phyloP scores from a whole-genome alignment of 352 stramenopile species.

The Globisporangium iwayamae region DNA sequence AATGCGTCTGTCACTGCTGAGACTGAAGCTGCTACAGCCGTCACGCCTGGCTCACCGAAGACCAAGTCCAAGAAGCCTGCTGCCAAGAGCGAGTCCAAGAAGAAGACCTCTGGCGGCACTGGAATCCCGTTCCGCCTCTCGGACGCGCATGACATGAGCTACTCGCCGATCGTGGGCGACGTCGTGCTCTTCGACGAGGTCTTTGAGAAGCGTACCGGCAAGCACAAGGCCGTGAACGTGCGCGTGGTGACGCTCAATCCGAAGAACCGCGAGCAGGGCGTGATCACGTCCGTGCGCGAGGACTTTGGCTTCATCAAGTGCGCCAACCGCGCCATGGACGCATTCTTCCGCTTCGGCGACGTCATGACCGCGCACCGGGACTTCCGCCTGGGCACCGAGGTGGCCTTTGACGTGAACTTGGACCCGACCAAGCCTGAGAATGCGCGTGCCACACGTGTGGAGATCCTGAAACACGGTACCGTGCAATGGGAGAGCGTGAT shows the following conservation, averaged over 20 bases:
- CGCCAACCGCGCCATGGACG: conserved; percentile 53
- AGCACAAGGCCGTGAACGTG: conserved; percentile 58
- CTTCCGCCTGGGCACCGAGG: conserved; percentile 53
- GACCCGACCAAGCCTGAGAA: conserved; percentile 46
- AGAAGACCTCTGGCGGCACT: conserved; percentile 36
- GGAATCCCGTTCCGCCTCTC: conserved; percentile 47
- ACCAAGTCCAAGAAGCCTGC: conserved; percentile 2
- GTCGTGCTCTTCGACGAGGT: conserved; percentile 66
- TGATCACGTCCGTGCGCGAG: conserved; percentile 68
- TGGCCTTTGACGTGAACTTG: conserved; percentile 63
- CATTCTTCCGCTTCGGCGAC: conserved; percentile 78
- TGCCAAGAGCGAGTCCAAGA: conserved; percentile 31
- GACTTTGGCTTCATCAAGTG: conserved; percentile 86
- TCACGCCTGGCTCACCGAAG: background rate
- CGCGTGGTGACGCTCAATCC: conserved; percentile 56
- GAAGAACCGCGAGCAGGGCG: conserved; percentile 62
- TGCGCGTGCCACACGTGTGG: conserved; percentile 53
- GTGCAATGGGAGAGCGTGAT: conserved; percentile 64
- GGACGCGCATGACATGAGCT: conserved; percentile 63
- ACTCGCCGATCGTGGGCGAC: conserved; percentile 55
- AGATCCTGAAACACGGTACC: conserved; percentile 49
- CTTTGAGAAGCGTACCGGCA: conserved; percentile 61
- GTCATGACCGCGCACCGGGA: conserved; percentile 55
- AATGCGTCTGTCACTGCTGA: conserved; percentile 16
- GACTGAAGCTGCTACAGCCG: conserved; percentile 4